Evolutionary conservation across 805 yeast genomes (phyloP).

Genomic region (Hermanozyma aechmeae): DNA sequence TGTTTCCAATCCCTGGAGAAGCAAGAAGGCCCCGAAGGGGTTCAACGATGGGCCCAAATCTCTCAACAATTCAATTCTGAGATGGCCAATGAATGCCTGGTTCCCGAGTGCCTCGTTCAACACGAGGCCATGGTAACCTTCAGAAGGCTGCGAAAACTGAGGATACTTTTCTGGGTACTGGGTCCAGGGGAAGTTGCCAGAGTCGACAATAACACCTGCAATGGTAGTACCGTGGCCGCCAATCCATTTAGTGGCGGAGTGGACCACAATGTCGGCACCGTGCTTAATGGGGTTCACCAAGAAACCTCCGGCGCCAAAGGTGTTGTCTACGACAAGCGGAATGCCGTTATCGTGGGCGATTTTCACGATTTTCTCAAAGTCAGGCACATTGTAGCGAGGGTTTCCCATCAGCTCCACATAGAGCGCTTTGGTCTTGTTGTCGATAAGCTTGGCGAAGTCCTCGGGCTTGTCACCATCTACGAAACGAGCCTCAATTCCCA

Average conservation of each 20-base stretch:
- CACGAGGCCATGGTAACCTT: conserved; percentile 86
- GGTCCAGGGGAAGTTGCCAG: conserved; percentile 89
- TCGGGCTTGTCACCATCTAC: conserved; percentile 76
- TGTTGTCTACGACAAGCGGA: conserved; percentile 90
- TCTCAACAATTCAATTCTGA: conserved; percentile 77
- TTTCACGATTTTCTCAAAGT: conserved; percentile 65
- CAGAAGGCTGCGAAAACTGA: conserved; percentile 83
- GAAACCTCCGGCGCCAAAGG: conserved; percentile 95
- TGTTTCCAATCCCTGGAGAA: conserved; percentile 90
- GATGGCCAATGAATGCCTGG: conserved; percentile 69
- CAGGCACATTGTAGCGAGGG: conserved; percentile 89
- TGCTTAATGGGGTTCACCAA: conserved; percentile 74
- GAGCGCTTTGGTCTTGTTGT: conserved; percentile 80
- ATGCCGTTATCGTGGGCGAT: conserved; percentile 81
- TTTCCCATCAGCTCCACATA: conserved; percentile 88
- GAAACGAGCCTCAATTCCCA: conserved; percentile 80
- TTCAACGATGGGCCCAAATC: conserved; percentile 85
- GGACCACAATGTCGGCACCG: conserved; percentile 89
- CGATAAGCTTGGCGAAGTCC: conserved; percentile 64
- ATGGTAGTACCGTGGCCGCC: conserved; percentile 96
- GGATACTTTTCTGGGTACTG: conserved; percentile 83
- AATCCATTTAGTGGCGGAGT: conserved; percentile 96
- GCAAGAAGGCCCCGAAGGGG: conserved; percentile 82
- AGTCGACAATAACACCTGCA: conserved; percentile 84
- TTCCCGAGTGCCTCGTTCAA: conserved; percentile 77